A percentile compares a stretch with the other conserved stretches of the same genome.
These are phyloP conservation scores for Isoetes taiwanensis DNA, from an alignment of 75 land plant species.

Conservation along the genomic window DNA sequence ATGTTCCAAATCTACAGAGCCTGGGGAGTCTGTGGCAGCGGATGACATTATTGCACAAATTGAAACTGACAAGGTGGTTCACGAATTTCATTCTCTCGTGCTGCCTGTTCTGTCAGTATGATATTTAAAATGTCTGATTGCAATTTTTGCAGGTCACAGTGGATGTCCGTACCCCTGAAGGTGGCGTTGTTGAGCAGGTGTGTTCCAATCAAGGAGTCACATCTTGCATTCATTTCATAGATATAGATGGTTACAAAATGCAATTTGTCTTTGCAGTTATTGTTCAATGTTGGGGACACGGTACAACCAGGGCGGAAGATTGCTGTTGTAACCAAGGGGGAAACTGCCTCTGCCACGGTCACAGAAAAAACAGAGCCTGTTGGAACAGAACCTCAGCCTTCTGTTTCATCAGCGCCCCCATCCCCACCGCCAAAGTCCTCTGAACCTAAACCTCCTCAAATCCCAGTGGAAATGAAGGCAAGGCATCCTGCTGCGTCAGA, in stretches of 20 bases:
- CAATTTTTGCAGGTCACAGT: constrained; percentile 63
- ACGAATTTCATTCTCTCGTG: background rate
- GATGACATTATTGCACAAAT: constrained; percentile 95
- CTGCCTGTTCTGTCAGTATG: background rate
- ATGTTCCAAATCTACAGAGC: constrained; percentile 29
- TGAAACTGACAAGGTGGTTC: constrained; percentile 90
- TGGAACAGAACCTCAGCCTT: constrained; percentile 20
- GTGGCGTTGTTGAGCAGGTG: constrained; percentile 72
- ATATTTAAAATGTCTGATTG: background rate
- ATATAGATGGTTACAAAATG: background rate
- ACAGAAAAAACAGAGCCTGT: constrained; percentile 20
- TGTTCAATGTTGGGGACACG: constrained; percentile 81
- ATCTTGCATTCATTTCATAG: background rate
- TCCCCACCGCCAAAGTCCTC: constrained; percentile 30
- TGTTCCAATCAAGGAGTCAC: background rate
- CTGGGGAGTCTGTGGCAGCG: constrained; percentile 67
- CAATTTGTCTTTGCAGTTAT: constrained; percentile 30
- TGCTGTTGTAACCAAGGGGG: constrained; percentile 67
- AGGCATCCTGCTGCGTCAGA: constrained; percentile 39
- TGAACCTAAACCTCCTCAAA: background rate
- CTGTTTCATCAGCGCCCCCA: constrained; percentile 20
- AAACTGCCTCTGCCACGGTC: constrained; percentile 30
- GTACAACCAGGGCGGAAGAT: constrained; percentile 75
- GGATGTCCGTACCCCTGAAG: constrained; percentile 84
- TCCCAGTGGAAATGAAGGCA: background rate